Percentiles rank a stretch among this genome's conserved stretches.
These are phyloP conservation scores for Botrytis squamosa DNA, from an alignment of 2,329 filamentous ascomycete genomes.

Conservation along the genomic window DNA sequence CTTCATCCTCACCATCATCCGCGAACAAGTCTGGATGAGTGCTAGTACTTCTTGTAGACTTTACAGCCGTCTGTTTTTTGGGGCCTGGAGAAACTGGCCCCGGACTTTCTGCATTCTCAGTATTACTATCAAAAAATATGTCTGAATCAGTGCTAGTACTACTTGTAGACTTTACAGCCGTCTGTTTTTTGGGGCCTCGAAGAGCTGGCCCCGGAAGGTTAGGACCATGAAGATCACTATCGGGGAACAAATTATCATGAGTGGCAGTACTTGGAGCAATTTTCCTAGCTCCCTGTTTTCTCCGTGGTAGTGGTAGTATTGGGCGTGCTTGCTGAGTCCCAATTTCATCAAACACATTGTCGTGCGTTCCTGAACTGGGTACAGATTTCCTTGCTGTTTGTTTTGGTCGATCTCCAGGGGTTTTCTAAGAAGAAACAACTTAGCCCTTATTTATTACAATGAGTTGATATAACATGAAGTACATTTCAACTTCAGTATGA, in stretches of 20 bases:
- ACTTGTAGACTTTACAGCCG: conserved; percentile 16
- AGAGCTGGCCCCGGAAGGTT: background rate
- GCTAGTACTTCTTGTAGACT: conserved; percentile 1
- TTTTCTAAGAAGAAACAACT: conserved; percentile 3
- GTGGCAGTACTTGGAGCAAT: background rate
- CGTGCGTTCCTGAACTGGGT: conserved; percentile 1
- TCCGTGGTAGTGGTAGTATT: conserved; percentile 11
- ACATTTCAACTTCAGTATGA: background rate
- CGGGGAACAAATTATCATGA: background rate
- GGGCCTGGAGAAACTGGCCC: background rate
- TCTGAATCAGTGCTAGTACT: background rate
- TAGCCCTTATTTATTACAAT: background rate
- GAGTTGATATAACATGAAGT: background rate
- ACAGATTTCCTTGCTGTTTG: conserved; percentile 23
- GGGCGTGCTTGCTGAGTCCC: background rate
- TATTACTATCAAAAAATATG: no score
- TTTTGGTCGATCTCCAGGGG: conserved; percentile 7
- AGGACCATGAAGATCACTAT: background rate
- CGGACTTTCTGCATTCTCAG: background rate
- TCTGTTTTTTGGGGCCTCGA: conserved; percentile 12
- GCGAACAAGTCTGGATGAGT: background rate
- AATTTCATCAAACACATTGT: conserved; percentile 11
- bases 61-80: conserved; percentile 21
- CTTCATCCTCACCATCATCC: background rate
- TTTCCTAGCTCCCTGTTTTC: conserved; percentile 22